A percentile compares a stretch with the other conserved stretches of the same genome.
phyloP scores from a whole-genome alignment of 768 basidiomycete genomes.

The Calocera cornea region DNA sequence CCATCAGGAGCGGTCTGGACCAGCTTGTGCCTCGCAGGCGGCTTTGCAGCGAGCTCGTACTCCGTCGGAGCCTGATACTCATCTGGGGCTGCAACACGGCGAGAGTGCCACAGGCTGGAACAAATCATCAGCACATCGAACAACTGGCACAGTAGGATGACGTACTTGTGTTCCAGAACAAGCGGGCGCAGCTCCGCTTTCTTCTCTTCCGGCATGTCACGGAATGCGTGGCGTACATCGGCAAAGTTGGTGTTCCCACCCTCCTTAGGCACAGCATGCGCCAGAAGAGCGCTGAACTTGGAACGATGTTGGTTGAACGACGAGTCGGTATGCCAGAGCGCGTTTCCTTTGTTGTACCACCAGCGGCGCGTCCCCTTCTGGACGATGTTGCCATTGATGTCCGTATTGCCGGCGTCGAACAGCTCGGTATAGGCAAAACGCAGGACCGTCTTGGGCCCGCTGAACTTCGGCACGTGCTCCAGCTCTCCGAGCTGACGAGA shows the following conservation, averaged over 20 bases:
- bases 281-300: constrained; percentile 19
- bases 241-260: constrained; percentile 22
- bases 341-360: constrained; percentile 17
- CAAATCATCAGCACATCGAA: background rate
- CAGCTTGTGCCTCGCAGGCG: constrained; percentile 16
- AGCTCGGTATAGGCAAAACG: constrained; percentile 18
- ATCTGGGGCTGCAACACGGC: constrained; percentile 16
- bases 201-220: constrained; percentile 18
- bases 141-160: background rate
- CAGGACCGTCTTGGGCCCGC: constrained; percentile 14
- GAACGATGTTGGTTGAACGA: constrained; percentile 18
- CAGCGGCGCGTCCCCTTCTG: constrained; percentile 12
- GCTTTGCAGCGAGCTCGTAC: constrained; percentile 13
- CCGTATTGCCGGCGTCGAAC: constrained; percentile 21
- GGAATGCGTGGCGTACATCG: constrained; percentile 19
- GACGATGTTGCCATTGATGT: constrained; percentile 16
- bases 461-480: constrained; percentile 16
- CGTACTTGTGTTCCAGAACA: constrained; percentile 15
- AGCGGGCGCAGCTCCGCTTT: constrained; percentile 15
- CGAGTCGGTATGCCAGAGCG: constrained; percentile 19
- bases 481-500: constrained; percentile 19
- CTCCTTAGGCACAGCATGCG: constrained; percentile 17
- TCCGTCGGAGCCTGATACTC: constrained; percentile 13
- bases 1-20: constrained; percentile 15
- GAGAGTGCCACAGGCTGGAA: constrained; percentile 14